Evolutionary conservation across 345 rosid species (phyloP), one percentile per base, ranked within the genome.

Genomic region (Gossypium stocksii): DNA sequence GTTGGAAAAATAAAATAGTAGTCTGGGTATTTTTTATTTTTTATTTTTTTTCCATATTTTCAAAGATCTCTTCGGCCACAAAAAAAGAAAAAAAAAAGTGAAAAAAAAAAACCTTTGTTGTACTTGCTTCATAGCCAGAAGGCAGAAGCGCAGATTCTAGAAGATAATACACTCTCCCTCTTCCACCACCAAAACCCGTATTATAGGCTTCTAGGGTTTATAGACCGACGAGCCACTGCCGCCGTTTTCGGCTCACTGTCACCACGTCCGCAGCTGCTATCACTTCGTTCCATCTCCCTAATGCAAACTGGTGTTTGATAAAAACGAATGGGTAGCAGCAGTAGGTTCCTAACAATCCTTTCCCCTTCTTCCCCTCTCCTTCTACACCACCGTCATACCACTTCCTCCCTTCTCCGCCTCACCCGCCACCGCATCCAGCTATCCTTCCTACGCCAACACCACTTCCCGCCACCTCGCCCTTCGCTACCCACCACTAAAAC

Each of bases 291-390:
- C 5, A 34, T 25, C 27, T 51, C 43, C 9, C 15, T 27, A 27
- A 27, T 51, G 60, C 3, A 29, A 69, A 25, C 23, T 69, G 17
- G 58, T 69, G 45, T 49, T 2, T 51, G 10, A 17, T 51, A 17
- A 9, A 17, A 67, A 23, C 13, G 45, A 52, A 57, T 92, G 97
- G 84, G 89, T 74, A 79, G 82, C 81, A 80, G 90, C 81, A 76
- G 90, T 59, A 83, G 91, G 69, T 77, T 92, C 82, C 78, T 92
- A 76, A 66, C 88, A 72, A 88, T 89, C 71, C 88, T 92, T 25
- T 76, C 89, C 74, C 69, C 89, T 44, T 79, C 90, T 73, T 81
- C 86, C 61, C 82, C 84, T 17, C 79, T 80, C 7, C 81, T 79
- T 9, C 81, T 77, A 70, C 77, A 17, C 68, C 79, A 66, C 73